Percentiles rank a stretch among this genome's conserved stretches.
Evolutionary conservation across 495 filamentous ascomycete genomes (phyloP).

Genomic region (Hypoxylon intermedium): DNA sequence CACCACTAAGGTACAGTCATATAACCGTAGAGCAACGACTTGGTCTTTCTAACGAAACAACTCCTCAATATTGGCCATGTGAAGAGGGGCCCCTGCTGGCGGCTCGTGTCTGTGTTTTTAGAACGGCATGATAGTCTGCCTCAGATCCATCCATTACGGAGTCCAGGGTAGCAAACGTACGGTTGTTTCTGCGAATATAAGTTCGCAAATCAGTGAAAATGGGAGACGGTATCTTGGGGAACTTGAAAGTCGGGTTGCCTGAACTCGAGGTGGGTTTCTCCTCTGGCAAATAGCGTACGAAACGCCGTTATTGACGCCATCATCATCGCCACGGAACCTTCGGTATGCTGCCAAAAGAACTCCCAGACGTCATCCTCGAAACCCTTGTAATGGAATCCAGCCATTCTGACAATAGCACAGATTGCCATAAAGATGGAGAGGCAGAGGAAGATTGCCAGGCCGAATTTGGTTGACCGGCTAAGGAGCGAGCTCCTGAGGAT

Average conservation of each 20-base stretch:
- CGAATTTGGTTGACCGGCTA: slow-evolving; percentile 22
- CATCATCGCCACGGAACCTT: slow-evolving; percentile 22
- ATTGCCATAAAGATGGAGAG: slow-evolving; percentile 29
- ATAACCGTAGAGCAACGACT: no score
- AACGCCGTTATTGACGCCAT: slow-evolving; percentile 32
- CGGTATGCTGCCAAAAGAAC: slow-evolving; percentile 32
- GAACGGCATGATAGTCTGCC: slow-evolving; percentile 2
- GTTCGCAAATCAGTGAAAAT: slow-evolving; percentile 7
- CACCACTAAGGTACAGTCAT: no score
- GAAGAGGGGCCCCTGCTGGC: neutral
- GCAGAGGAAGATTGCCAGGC: slow-evolving; percentile 21
- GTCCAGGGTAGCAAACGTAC: slow-evolving; percentile 6
- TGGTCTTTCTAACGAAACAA: no score
- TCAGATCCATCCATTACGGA: slow-evolving; percentile 3
- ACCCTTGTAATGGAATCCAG: slow-evolving; percentile 15
- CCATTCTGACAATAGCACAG: slow-evolving; percentile 13
- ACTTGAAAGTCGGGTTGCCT: neutral
- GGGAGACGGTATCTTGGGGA: slow-evolving; percentile 1
- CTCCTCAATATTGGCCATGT: no score
- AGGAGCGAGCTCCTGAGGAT: slow-evolving; percentile 19
- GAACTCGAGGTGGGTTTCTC: neutral
- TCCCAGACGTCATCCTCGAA: slow-evolving; percentile 22
- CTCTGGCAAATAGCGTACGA: slow-evolving; percentile 18
- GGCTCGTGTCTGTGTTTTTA: neutral
- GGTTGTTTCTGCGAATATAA: slow-evolving; percentile 5